Conservation (phyloP, 2,329 filamentous ascomycete genomes). For the Sphaerostilbella broomeana region DNA sequence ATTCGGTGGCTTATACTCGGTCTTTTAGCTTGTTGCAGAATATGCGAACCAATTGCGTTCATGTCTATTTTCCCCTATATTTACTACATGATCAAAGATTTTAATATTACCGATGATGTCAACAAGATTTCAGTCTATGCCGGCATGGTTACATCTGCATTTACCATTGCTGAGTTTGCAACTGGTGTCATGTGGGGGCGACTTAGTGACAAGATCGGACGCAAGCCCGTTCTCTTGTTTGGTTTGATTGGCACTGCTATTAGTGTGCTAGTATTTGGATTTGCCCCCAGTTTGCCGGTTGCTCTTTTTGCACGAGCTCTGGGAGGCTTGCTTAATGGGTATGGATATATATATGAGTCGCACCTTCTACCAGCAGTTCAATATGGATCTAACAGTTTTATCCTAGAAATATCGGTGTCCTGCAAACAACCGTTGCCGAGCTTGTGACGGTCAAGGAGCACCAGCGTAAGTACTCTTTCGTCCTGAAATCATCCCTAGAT, state of each 20-base stretch:
- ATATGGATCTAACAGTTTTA: slow-evolving; percentile 4
- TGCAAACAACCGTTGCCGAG: slow-evolving; percentile 93
- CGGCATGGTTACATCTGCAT: slow-evolving; percentile 92
- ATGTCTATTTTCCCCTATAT: slow-evolving; percentile 99
- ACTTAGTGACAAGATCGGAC: slow-evolving; percentile 83
- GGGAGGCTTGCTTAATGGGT: slow-evolving; percentile 89
- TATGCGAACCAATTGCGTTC: slow-evolving; percentile 98
- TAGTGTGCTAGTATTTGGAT: slow-evolving; percentile 89
- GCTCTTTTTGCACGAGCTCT: slow-evolving; percentile 83
- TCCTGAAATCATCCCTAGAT: too few relatives aligned
- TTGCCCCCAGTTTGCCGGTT: slow-evolving; percentile 72
- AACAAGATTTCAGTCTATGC: slow-evolving; percentile 84
- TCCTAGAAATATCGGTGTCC: slow-evolving; percentile 78
- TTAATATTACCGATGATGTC: slow-evolving; percentile 72
- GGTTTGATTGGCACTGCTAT: slow-evolving; percentile 87
- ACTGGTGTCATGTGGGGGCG: slow-evolving; percentile 90
- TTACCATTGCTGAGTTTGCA: slow-evolving; percentile 91
- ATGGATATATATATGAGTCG: slow-evolving; percentile 28
- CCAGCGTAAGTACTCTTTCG: slow-evolving; percentile 58
- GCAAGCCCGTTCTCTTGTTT: slow-evolving; percentile 84
- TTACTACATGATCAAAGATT: slow-evolving; percentile 94
- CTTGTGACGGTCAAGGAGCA: slow-evolving; percentile 89
- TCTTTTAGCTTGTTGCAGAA: slow-evolving; percentile 71
- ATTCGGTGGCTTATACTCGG: too few relatives aligned
- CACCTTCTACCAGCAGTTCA: too few relatives aligned